Conservation (phyloP, 139 green algal genomes). For the Volvox africanus region DNA sequence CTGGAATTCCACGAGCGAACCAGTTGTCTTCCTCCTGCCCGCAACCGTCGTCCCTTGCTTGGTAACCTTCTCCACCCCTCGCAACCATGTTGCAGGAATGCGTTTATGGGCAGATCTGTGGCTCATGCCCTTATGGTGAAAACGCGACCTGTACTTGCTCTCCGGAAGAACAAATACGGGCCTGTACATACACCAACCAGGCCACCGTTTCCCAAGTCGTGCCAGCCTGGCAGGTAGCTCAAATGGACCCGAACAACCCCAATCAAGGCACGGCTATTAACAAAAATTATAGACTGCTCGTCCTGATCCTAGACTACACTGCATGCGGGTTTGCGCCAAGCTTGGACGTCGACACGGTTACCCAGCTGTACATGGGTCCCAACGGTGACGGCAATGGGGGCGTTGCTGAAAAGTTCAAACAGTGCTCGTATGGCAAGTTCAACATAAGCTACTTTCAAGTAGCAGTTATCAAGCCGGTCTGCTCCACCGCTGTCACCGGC, state of each 20-base stretch:
- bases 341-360: background rate
- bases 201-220: background rate
- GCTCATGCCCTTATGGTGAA: background rate
- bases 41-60: too few species aligned
- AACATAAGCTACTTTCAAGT: background rate
- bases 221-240: background rate
- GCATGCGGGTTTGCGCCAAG: background rate
- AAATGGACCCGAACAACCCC: background rate
- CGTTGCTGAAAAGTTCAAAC: background rate
- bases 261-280: background rate
- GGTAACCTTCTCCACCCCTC: too few species aligned
- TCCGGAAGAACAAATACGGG: background rate
- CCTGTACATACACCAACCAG: background rate
- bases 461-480: background rate
- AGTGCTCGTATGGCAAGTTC: conserved; percentile 26
- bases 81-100: too few species aligned
- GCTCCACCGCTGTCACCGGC: background rate
- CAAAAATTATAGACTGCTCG: background rate
- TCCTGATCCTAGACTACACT: conserved; percentile 19
- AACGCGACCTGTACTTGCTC: background rate
- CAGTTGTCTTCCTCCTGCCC: too few species aligned
- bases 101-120: background rate
- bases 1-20: too few species aligned
- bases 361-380: background rate
- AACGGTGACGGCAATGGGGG: background rate